Base-by-base conservation (phyloP, 495 filamentous ascomycete genomes). In the Diplogelasinospora grovesii region DNA sequence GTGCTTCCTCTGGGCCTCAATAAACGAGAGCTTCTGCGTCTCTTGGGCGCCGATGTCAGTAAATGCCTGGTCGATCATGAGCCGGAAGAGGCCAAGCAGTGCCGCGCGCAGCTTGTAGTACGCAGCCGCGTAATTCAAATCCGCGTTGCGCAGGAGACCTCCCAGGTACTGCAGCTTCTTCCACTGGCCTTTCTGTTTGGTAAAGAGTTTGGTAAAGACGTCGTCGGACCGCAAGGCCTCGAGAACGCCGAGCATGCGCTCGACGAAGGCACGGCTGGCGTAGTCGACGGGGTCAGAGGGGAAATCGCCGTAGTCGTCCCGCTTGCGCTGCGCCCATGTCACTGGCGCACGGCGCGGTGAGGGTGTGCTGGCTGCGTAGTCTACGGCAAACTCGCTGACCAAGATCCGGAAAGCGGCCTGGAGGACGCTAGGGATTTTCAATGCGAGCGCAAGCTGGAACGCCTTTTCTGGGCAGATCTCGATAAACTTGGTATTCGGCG, bases 281-380 rank as follows among this genome's bases (percentile, higher is more conserved):
- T 63, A 59, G 15, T 56, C 52, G 8, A 63, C 30, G 1, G 57
- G 52, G 36, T 63, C 54, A 14, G 50, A 56, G 0, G 57, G 57
- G 21, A 50, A 56, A 23, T 60, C 57, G 3, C 52, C 59, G 19
- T 60, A 60, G 20, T 60, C 54, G 25, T 59, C 59, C 4, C 59
- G 49, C 20, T 36, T 41, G 5, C 52, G 50, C 15, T 48, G 45
- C 8, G 36, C 44, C 49, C 52, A 60, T 4, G 52, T 55, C 8
- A 44, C 10, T 1, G 10, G 19, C 1, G 45, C 38, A 1, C 22
- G 38, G n/a, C 24, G 14, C 18, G 49, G 45, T 0, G 33, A 42
- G 3, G 42, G 39, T 0, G 22, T n/a, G n/a, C 36, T 22, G 29
- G 72, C 78, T 39, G 75, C 79, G 64, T 83, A 83, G 65, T 86